Percentiles rank a stretch among this genome's conserved stretches.
Conservation (phyloP, 2,329 filamentous ascomycete genomes). For the Ceratocystis harringtonii region DNA sequence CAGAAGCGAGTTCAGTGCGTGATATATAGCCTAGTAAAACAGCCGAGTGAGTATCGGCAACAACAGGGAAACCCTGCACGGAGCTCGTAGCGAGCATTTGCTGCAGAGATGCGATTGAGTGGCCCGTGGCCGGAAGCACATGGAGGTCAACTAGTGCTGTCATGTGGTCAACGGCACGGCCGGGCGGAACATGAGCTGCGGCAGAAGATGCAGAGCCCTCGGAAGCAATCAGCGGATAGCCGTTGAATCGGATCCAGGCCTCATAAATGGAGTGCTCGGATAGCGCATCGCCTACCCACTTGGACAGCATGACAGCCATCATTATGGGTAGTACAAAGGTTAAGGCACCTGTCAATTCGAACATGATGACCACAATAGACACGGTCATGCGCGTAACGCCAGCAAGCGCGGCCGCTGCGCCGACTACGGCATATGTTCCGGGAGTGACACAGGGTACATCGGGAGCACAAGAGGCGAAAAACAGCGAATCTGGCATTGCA, state of each 20-base stretch:
- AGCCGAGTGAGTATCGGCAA: constrained; percentile 61
- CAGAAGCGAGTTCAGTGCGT: constrained; percentile 63
- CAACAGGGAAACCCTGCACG: constrained; percentile 84
- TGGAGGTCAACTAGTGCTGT: constrained; percentile 81
- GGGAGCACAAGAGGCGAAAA: constrained; percentile 65
- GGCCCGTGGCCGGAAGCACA: constrained; percentile 70
- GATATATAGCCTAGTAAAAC: constrained; percentile 87
- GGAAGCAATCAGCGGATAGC: constrained; percentile 90
- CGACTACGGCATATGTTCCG: constrained; percentile 91
- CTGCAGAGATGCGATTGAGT: constrained; percentile 66
- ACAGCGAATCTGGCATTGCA: constrained; percentile 54
- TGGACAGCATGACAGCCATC: constrained; percentile 95
- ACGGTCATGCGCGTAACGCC: constrained; percentile 94
- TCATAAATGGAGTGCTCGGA: constrained; percentile 91
- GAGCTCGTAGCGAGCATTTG: constrained; percentile 56
- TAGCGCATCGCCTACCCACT: constrained; percentile 96
- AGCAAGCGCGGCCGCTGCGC: constrained; percentile 82
- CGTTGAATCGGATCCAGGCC: constrained; percentile 91
- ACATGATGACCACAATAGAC: constrained; percentile 98
- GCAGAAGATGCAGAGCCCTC: constrained; percentile 44
- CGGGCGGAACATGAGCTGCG: constrained; percentile 60
- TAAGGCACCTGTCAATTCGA: constrained; percentile 88
- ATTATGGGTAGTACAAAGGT: constrained; percentile 97
- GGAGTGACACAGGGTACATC: constrained; percentile 82
- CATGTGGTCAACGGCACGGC: constrained; percentile 80